Percentiles rank a stretch among this genome's conserved stretches.
These are phyloP conservation scores for Trifolium pratense DNA, from an alignment of 306 rosid genomes.

Conservation along the genomic window DNA sequence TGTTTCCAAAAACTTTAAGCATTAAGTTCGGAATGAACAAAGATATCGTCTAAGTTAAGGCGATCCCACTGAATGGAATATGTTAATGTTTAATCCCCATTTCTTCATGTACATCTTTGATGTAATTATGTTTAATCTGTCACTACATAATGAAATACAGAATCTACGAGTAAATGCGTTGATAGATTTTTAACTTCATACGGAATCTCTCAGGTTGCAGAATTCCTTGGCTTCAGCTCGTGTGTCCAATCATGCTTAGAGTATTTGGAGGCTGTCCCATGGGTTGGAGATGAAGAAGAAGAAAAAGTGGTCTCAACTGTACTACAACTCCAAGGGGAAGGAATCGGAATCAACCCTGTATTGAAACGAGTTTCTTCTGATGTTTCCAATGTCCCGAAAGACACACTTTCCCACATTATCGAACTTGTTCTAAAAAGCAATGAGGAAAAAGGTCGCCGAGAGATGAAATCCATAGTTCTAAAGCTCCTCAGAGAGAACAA, in stretches of 20 bases:
- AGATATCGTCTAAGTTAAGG: background rate
- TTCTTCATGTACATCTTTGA: background rate
- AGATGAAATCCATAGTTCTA: conserved; percentile 91
- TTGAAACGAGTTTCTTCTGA: conserved; percentile 86
- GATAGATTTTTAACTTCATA: background rate
- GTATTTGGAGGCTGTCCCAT: conserved; percentile 92
- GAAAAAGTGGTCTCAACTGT: conserved; percentile 87
- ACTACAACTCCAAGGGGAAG: conserved; percentile 79
- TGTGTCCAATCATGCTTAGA: conserved; percentile 89
- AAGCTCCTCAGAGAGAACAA: conserved; percentile 88
- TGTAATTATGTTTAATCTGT: background rate
- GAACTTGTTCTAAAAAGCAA: conserved; percentile 86
- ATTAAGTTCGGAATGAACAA: conserved; percentile 3
- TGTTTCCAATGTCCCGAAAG: conserved; percentile 65
- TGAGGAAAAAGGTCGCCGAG: conserved; percentile 90
- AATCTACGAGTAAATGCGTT: background rate
- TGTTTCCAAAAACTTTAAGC: too few relatives aligned
- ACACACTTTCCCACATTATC: conserved; percentile 74
- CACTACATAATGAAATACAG: background rate
- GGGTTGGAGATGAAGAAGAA: conserved; percentile 98
- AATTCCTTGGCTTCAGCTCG: conserved; percentile 73
- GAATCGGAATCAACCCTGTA: conserved; percentile 77
- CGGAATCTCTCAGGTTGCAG: conserved; percentile 70
- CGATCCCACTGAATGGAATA: conserved; percentile 12
- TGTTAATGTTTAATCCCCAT: background rate